Conservation (phyloP, 108 stramenopile genomes). For the Cyclotella sp. region DNA sequence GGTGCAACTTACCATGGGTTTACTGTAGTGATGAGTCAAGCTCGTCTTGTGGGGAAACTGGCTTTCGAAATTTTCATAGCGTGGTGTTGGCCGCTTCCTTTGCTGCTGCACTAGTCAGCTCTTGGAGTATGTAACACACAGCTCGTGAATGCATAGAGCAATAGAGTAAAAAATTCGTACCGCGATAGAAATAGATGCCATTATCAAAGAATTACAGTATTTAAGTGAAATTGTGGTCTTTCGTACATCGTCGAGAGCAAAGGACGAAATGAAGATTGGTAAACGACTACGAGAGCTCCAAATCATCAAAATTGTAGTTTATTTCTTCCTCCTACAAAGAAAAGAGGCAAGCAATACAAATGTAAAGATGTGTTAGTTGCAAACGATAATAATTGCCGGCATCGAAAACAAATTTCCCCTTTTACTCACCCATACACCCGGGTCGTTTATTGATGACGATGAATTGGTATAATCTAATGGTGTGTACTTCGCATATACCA, state of each 20-base stretch:
- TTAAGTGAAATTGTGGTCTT: too few relatives aligned
- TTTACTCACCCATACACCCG: constrained; percentile 23
- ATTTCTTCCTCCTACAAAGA: constrained; percentile 19
- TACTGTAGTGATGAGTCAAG: constrained; percentile 2
- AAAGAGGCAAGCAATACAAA: constrained; percentile 5
- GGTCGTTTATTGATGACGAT: constrained; percentile 22
- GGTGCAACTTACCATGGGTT: constrained; percentile 18
- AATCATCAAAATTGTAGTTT: constrained; percentile 17
- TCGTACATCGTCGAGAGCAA: neutral
- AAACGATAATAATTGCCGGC: neutral
- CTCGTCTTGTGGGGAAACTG: neutral
- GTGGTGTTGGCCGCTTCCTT: neutral
- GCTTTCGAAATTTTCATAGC: neutral
- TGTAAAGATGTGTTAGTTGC: neutral
- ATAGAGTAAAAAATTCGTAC: too few relatives aligned
- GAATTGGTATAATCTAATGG: constrained; percentile 27
- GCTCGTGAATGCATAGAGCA: too few relatives aligned
- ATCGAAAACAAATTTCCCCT: neutral
- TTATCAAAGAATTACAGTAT: too few relatives aligned
- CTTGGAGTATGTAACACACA: neutral
- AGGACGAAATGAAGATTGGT: neutral
- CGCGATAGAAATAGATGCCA: too few relatives aligned
- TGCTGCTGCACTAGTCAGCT: neutral
- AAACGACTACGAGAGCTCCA: neutral
- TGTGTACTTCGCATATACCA: constrained; percentile 36